These are phyloP conservation scores for Globisporangium spiculum DNA, from an alignment of 352 stramenopile species.

Conservation along the genomic window DNA sequence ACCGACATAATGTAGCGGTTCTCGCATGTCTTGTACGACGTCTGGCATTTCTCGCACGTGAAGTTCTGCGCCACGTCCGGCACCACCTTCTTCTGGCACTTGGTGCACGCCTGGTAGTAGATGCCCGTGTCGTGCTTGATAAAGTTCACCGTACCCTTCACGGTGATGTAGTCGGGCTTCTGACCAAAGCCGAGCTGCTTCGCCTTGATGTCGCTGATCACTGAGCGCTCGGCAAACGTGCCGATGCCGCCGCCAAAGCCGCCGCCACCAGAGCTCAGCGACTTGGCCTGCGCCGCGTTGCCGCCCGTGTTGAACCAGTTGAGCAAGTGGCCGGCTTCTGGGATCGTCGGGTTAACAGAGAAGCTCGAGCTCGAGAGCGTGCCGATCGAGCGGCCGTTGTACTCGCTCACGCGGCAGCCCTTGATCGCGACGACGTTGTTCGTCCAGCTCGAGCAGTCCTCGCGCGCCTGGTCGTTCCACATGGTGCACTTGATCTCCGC, in stretches of 20 bases:
- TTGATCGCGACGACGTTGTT: conserved; percentile 96
- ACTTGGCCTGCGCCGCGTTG: conserved; percentile 67
- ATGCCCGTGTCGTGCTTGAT: conserved; percentile 94
- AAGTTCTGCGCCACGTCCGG: conserved; percentile 94
- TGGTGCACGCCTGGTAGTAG: conserved; percentile 86
- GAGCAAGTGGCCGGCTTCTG: conserved; percentile 79
- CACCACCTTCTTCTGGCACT: conserved; percentile 91
- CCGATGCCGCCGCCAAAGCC: conserved; percentile 77
- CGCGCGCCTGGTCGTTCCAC: conserved; percentile 91
- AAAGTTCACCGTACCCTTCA: conserved; percentile 96
- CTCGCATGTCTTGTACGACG: conserved; percentile 91
- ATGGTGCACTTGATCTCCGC: conserved; percentile 96
- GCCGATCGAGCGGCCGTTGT: conserved; percentile 90
- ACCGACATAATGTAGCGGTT: conserved; percentile 96
- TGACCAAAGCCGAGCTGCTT: conserved; percentile 94
- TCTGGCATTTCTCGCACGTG: conserved; percentile 96
- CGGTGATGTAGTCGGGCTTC: conserved; percentile 96
- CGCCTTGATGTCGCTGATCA: conserved; percentile 92
- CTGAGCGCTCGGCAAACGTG: conserved; percentile 85
- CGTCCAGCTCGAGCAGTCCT: conserved; percentile 81
- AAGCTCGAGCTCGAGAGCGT: conserved; percentile 81
- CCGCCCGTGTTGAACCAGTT: conserved; percentile 85
- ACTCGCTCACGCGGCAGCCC: conserved; percentile 93
- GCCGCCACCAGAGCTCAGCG: conserved; percentile 63
- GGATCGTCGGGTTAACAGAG: conserved; percentile 82